Conservation (phyloP, 78 protist species). For the Dictyostelium discoideum region DNA sequence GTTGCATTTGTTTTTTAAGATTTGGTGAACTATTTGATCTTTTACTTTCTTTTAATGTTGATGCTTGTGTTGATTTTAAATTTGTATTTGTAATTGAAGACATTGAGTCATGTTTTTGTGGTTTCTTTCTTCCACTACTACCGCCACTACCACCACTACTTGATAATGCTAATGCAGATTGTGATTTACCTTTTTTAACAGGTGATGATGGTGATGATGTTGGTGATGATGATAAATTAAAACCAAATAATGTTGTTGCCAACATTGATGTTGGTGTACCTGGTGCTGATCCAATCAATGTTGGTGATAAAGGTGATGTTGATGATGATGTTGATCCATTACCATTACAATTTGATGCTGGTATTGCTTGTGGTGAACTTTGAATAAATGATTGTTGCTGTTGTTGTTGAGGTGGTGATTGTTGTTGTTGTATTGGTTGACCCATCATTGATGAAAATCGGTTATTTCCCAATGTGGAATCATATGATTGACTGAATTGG, state of each 20-base stretch:
- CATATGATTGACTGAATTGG: neutral
- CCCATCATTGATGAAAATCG: neutral
- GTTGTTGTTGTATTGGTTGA: neutral
- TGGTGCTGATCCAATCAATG: neutral
- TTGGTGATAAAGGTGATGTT: neutral
- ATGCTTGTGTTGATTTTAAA: neutral
- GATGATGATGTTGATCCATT: neutral
- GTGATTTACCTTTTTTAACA: neutral
- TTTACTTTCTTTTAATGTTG: neutral
- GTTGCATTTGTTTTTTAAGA: conserved; percentile 20
- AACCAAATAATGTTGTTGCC: neutral
- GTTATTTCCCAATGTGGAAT: neutral
- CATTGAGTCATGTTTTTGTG: conserved; percentile 22
- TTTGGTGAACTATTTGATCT: conserved; percentile 39
- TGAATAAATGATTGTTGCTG: neutral
- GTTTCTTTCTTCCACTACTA: neutral
- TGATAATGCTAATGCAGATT: neutral
- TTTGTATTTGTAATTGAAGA: neutral
- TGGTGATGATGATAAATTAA: neutral
- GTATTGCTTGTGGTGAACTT: conserved; percentile 1
- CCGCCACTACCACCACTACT: too few species aligned
- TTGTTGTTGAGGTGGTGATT: neutral
- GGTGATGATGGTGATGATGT: conserved; percentile 28
- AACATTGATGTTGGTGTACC: conserved; percentile 3
- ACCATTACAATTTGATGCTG: neutral